phyloP scores from a whole-genome alignment of 176 grass and related monocot genomes.

The Calamus simplicifolius region DNA sequence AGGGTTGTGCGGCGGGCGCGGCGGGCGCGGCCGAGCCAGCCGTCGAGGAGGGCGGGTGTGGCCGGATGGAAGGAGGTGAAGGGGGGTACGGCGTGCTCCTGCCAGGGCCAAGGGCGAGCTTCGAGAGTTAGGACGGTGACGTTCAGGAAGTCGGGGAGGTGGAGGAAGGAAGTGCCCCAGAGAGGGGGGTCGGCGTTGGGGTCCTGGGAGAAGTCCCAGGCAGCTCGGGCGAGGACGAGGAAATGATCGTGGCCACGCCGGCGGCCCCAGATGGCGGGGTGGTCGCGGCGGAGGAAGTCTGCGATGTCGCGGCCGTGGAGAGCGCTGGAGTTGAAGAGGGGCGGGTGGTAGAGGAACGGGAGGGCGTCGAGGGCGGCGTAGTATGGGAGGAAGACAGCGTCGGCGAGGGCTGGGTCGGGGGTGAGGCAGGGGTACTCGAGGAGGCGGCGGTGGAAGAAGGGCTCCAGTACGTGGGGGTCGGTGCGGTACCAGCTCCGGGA shows the following conservation, averaged over 20 bases:
- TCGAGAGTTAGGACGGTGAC: slow-evolving; percentile 57
- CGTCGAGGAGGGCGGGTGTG: slow-evolving; percentile 27
- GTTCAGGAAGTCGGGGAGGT: slow-evolving; percentile 52
- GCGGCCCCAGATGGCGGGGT: slow-evolving; percentile 3
- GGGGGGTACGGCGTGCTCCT: slow-evolving; percentile 80
- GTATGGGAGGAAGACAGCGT: slow-evolving; percentile 79
- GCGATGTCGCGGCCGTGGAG: slow-evolving; percentile 36
- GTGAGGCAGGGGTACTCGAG: slow-evolving; percentile 38
- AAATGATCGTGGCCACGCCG: slow-evolving; percentile 61
- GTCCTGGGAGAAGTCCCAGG: slow-evolving; percentile 71
- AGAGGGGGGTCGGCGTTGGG: slow-evolving; percentile 15
- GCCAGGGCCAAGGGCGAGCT: slow-evolving; percentile 62
- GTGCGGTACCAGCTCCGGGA: slow-evolving; percentile 63
- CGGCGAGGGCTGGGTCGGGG: slow-evolving; percentile 26
- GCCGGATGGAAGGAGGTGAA: slow-evolving; percentile 65
- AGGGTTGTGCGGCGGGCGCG: slow-evolving; percentile 23
- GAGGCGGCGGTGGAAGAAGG: slow-evolving; percentile 63
- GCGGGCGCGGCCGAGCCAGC: slow-evolving; percentile 45
- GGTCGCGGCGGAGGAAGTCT: slow-evolving; percentile 30
- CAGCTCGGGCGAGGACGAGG: slow-evolving; percentile 44
- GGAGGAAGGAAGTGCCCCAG: slow-evolving; percentile 63
- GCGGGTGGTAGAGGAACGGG: slow-evolving; percentile 42
- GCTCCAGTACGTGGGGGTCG: slow-evolving; percentile 48
- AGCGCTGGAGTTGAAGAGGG: slow-evolving; percentile 26
- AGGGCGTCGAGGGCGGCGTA: slow-evolving; percentile 69